Evolutionary conservation across 345 rosid species (phyloP), one percentile per base, ranked within the genome.

Genomic region (Eucalyptus camaldulensis): DNA sequence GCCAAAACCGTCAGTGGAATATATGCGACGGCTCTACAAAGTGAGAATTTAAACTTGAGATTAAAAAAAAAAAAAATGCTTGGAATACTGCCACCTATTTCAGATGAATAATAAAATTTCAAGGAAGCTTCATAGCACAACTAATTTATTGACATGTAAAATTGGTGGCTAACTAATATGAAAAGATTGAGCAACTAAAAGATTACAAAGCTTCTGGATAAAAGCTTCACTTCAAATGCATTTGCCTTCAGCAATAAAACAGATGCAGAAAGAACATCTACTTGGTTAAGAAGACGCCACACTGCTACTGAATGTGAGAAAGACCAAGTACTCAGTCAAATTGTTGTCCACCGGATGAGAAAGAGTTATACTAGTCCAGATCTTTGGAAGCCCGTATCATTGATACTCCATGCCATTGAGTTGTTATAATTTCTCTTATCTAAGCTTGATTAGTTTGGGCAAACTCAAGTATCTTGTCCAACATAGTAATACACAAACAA

Each of bases 1-100:
- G 99, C 99, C 94, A 98, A 94, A 85, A 98, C 95, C 27, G 99
- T 98, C 49, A 98, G 92, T 88, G 99, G 99, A 92, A 98, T 94
- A 89, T 97, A 97, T 54, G 99, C 99, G 89, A 98, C 92, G 43
- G 99, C 99, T 89, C 99, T 98, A 95, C 91, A 91, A 88, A 90
- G 88, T 24, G 76, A 76, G 65, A 44, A n/a, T 51, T 87, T 45
- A 91, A 86, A 54, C 81, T 15, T 88, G 89, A 88, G 87, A 54
- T 56, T 53, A 8, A 37, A 87, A 49, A 33, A 87, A 49, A 33
- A 87, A 87, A 65, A 22, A 81, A 53, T 25, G 31, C 27, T 37
- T 76, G 47, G 83, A 76, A 21, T 10, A 76, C 47, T 6, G 8
- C 27, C 83, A 40, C 27, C 47, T 2, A 11, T 76, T 76, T 76